Conservation (phyloP, 768 basidiomycete genomes). For the Russula brevipes region DNA sequence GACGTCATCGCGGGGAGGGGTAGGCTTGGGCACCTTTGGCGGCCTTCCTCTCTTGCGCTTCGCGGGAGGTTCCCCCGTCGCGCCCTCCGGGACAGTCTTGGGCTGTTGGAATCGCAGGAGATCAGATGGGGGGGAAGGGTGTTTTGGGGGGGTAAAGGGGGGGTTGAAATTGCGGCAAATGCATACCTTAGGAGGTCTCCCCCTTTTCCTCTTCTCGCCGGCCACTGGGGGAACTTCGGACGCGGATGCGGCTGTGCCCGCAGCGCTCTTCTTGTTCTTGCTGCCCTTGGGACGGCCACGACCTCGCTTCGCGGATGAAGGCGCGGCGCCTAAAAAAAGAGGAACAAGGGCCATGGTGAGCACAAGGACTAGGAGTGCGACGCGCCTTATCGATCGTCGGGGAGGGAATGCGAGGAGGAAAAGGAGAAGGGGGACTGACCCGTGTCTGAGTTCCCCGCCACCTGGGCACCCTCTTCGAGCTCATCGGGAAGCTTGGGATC, state of each 20-base stretch:
- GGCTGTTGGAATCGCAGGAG: constrained; percentile 19
- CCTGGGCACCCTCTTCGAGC: constrained; percentile 47
- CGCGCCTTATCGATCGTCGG: constrained; percentile 28
- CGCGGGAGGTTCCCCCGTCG: constrained; percentile 30
- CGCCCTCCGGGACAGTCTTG: constrained; percentile 41
- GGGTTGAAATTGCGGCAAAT: not conserved
- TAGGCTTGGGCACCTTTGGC: constrained; percentile 57
- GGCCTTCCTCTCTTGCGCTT: constrained; percentile 75
- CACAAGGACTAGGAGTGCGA: constrained; percentile 15
- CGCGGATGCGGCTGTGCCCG: constrained; percentile 30
- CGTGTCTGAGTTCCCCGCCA: constrained; percentile 31
- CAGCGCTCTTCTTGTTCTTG: constrained; percentile 59
- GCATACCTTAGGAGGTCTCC: constrained; percentile 48
- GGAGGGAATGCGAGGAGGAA: not conserved
- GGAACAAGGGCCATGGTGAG: constrained; percentile 29
- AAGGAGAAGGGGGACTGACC: constrained; percentile 28
- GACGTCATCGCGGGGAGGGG: constrained; percentile 35
- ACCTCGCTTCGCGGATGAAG: constrained; percentile 60
- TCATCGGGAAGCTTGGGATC: constrained; percentile 59
- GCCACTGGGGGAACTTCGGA: constrained; percentile 30
- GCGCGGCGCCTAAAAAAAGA: constrained; percentile 32
- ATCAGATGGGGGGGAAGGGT: not conserved
- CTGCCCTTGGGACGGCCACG: constrained; percentile 88
- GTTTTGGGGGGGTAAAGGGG: not conserved
- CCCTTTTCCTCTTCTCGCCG: constrained; percentile 42